Evolutionary conservation across 805 yeast species (phyloP), one percentile per base, ranked within the genome.

Genomic region (Brettanomyces sp.): DNA sequence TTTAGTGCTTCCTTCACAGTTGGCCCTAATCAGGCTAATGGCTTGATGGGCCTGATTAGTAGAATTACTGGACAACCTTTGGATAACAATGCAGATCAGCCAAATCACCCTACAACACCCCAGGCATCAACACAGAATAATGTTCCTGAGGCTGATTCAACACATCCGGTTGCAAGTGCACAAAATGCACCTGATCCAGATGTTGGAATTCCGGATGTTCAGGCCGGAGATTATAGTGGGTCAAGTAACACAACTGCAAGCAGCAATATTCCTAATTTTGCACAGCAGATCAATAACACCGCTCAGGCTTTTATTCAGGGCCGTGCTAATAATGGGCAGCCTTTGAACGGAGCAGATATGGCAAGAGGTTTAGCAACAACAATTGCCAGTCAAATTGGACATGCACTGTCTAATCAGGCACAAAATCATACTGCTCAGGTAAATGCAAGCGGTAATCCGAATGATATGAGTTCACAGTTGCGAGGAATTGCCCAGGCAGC

Each of bases 1-100:
- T 45, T 48, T 12, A 45, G 45, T 18, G 51, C 49, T 7, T 48
- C 51, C 4, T 42, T 48, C 14, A 48, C 45, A 24, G 36, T 48
- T 33, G 51, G 49, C 4, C 49, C 48, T 4, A 42, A 43, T 24
- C 45, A 44, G 33, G 21, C 49, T 8, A 41, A 35, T n/a, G 48
- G 46, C 5, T 41, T 48, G 30, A 42, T 42, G 45, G 28, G 36
- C 35, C 21, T 34, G n/a, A 14, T 48, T 9, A 42, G 47, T 22
- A 42, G 41, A n/a, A 14, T 48, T 8, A 43, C 49, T 7, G 47
- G 47, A 8, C 41, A 43, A 14, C 40, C 33, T 18, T 9, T 21
- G 11, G 38, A 32, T 36, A n/a, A 23, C 22, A 14, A 23, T 18
- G 5, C 11, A 9, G 32, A n/a, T 7, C 37, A 6, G 13, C 37